Base-by-base conservation (phyloP, 2,329 filamentous ascomycete species). In the Pyrenophora tritici-repentis region DNA sequence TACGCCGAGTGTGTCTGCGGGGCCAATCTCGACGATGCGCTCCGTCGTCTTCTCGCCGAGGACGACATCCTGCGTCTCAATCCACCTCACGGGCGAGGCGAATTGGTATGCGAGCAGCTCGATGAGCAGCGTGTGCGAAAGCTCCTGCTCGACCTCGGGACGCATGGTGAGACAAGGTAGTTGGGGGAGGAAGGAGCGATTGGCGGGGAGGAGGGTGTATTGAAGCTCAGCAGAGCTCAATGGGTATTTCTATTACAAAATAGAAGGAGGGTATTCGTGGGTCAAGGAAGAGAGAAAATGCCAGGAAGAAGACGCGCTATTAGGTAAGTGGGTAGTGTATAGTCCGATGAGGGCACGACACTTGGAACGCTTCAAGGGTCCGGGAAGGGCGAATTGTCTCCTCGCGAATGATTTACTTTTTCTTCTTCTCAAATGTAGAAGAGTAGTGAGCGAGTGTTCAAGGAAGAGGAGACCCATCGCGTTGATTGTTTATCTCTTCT, bases 41-140 rank as follows among this genome's bases (percentile, higher is more conserved):
- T 99, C 94, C 42, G 94, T 95, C 44, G 87, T 89, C 80, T 96
- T 94, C 77, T 97, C 91, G 61, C 89, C 93, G 66, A 99, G 89
- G 71, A 99, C 94, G 67, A 99, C 94, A 93, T 99, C 94, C 79
- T 99, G 94, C 47, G 94, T 99, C 80, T 99, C 94, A 77, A 99
- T 99, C 94, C 94, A 99, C 86, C 94, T 88, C 67, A 99, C 94
- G 42, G 94, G 94, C 47, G 93, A 97, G 68, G 94, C 94, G 77
- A 99, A 99, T 76, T 99, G 94, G 79, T 97, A 99, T 81, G 94
- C 94, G 66, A 99, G 86, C 61, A 99, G 90, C 86, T 99, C 94
- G 62, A 99, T 90, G 74, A 99, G 89, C 78, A 99, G 86, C 65
- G 93, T 97, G 79, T 99, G 93, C 73, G 94, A 89, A 77, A 99